Conservation (phyloP, 2,329 filamentous ascomycete species). For the Fusarium penzigii region DNA sequence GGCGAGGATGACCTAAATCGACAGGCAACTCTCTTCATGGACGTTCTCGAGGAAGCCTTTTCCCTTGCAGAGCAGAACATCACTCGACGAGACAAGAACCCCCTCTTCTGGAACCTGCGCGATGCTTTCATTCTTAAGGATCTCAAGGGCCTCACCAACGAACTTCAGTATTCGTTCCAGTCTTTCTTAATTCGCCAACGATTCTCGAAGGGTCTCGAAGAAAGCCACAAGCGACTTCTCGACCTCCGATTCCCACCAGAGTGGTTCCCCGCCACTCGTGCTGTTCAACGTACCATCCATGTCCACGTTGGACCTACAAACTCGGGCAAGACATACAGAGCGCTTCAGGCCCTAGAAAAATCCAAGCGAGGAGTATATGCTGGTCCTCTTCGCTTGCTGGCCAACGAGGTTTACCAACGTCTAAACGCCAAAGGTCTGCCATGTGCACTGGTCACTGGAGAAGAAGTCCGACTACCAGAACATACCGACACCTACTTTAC, state of each 20-base stretch:
- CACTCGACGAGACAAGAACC: constrained; percentile 46
- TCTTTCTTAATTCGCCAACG: constrained; percentile 59
- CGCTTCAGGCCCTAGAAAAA: constrained; percentile 78
- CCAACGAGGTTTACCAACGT: constrained; percentile 92
- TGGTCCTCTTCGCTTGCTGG: constrained; percentile 83
- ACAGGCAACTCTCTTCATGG: constrained; percentile 48
- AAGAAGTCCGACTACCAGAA: constrained; percentile 75
- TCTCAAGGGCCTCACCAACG: constrained; percentile 49
- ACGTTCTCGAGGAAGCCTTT: constrained; percentile 47
- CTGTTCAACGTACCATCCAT: constrained; percentile 80
- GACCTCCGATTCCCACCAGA: constrained; percentile 88
- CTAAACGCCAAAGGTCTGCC: constrained; percentile 74
- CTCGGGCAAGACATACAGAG: constrained; percentile 96
- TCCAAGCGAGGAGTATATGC: constrained; percentile 82
- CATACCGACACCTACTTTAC: constrained; percentile 60
- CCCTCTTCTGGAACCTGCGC: constrained; percentile 59
- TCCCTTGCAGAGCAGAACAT: constrained; percentile 42
- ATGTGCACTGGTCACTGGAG: constrained; percentile 85
- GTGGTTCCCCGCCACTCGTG: constrained; percentile 85
- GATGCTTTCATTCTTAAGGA: constrained; percentile 60
- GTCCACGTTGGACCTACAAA: constrained; percentile 96
- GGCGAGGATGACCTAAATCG: constrained; percentile 44
- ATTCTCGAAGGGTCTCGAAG: constrained; percentile 57
- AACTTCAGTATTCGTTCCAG: constrained; percentile 69
- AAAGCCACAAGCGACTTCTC: constrained; percentile 66